Base-by-base conservation (phyloP, 2,329 filamentous ascomycete genomes). In the Hortaea werneckii region DNA sequence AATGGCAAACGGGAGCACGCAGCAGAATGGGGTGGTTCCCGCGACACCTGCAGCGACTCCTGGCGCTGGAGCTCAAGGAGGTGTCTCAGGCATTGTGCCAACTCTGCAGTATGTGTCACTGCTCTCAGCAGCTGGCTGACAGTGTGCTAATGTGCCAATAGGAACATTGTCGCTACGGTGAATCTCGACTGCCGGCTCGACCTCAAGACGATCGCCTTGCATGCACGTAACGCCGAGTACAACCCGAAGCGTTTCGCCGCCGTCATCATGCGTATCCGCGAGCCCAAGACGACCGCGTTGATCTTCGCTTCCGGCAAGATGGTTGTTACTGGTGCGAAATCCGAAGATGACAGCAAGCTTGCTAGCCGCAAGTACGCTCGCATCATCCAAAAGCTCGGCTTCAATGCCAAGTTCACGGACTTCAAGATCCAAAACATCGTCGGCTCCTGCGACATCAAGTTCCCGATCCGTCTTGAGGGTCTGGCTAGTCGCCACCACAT, bases 401-500 rank as follows among this genome's bases (percentile, higher is more conserved):
- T 98, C 78, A 95, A 95, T 42, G 90, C 92, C 61, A 95, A 95
- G 79, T 96, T 98, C 70, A 95, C 89, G 56, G 92, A 98, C 68
- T 98, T 98, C 75, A 98, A 96, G 79, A 98, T 98, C 62, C 89
- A 95, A 75, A 98, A 98, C 71, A 96, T 98, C 54, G 92, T 98
- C 56, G 92, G 92, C 54, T 95, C 88, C 50, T 96, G 90, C 69
- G 92, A 98, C 66, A 95, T 98, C 77, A 95, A 95, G 77, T 98
- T 98, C 73, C 92, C 92, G 44, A 95, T 98, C 59, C 87, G 92
- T 56, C 77, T 98, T 48, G 92, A 96, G 67, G 92, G 92, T 70
- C 75, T 98, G 65, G 92, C 92, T 11, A 92, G 85, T 57, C 87
- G 89, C 71, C 92, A 98, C 78, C 90, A 96, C 77, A 95, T 95